Conservation (phyloP, 1,284 basidiomycete genomes). For the Uromyces viciae-fabae region DNA sequence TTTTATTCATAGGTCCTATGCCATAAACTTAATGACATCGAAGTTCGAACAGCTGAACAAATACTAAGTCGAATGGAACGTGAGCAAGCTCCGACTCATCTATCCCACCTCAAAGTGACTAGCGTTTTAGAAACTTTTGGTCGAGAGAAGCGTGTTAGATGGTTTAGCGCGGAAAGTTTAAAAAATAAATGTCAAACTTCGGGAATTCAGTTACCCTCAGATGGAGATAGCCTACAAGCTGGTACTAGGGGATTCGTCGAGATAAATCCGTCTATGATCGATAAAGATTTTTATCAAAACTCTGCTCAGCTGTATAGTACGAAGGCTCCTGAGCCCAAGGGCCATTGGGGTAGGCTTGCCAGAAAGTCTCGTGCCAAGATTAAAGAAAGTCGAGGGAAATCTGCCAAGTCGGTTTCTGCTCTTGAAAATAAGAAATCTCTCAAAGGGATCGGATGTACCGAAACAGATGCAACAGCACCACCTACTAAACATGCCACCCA, state of each 20-base stretch:
- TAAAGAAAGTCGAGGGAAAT: constrained; percentile 14
- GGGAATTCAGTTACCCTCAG: constrained; percentile 28
- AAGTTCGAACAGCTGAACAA: constrained; percentile 71
- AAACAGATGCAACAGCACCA: neutral
- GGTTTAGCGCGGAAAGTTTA: constrained; percentile 59
- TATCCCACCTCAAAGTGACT: constrained; percentile 66
- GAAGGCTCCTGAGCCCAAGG: constrained; percentile 32
- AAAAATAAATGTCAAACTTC: constrained; percentile 25
- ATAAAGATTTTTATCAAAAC: constrained; percentile 30
- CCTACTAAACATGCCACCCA: neutral
- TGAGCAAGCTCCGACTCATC: constrained; percentile 64
- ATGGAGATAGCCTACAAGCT: neutral
- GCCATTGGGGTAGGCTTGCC: constrained; percentile 17
- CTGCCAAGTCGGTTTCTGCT: constrained; percentile 3
- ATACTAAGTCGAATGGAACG: constrained; percentile 67
- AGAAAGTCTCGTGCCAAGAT: neutral
- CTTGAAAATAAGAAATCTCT: neutral
- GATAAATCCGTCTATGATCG: constrained; percentile 19
- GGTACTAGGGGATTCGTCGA: constrained; percentile 22
- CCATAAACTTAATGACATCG: constrained; percentile 64
- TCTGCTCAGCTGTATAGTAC: constrained; percentile 23
- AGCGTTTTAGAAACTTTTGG: constrained; percentile 70
- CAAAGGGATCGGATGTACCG: neutral
- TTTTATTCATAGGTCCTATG: constrained; percentile 65
- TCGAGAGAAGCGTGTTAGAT: constrained; percentile 72